These are phyloP conservation scores for Erythrophleum fordii DNA, from an alignment of 306 rosid species.

Conservation along the genomic window DNA sequence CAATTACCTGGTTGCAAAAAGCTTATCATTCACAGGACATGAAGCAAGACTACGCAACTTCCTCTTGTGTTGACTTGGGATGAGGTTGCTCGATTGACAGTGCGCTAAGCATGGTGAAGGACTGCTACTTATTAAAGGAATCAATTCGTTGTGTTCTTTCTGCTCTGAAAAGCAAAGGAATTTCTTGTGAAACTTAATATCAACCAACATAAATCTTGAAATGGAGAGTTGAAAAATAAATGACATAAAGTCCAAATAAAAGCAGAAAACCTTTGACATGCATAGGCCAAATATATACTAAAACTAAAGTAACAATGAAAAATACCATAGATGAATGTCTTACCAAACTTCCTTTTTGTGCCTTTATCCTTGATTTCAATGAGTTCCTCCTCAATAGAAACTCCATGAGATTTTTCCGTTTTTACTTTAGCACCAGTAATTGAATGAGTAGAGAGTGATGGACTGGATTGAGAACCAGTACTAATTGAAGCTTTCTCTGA, in stretches of 20 bases:
- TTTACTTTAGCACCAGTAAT: slow-evolving; percentile 44
- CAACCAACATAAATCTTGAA: slow-evolving; percentile 13
- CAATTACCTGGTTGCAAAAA: slow-evolving; percentile 81
- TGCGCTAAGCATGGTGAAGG: slow-evolving; percentile 50
- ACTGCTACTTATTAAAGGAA: slow-evolving; percentile 64
- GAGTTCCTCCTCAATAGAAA: slow-evolving; percentile 50
- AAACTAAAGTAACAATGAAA: slow-evolving; percentile 4
- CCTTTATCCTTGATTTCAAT: slow-evolving; percentile 62
- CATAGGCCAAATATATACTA: slow-evolving; percentile 22
- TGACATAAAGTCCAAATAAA: slow-evolving; percentile 20
- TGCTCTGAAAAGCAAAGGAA: slow-evolving; percentile 60
- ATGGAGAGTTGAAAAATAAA: not conserved
- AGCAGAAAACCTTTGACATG: slow-evolving; percentile 29
- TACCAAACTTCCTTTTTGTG: slow-evolving; percentile 82
- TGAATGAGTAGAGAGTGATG: slow-evolving; percentile 45
- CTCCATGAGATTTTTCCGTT: slow-evolving; percentile 51
- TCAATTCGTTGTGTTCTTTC: slow-evolving; percentile 85
- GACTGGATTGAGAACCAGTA: slow-evolving; percentile 47
- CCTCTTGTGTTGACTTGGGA: slow-evolving; percentile 93
- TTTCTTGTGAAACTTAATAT: slow-evolving; percentile 30
- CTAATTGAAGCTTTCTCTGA: slow-evolving; percentile 46
- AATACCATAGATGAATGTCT: slow-evolving; percentile 31
- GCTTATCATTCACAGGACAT: slow-evolving; percentile 86
- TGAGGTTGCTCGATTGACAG: slow-evolving; percentile 65
- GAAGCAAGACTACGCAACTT: slow-evolving; percentile 80